These are phyloP conservation scores for Cyberlindnera euphorbiiphila DNA, from an alignment of 805 yeast genomes.

Conservation along the genomic window DNA sequence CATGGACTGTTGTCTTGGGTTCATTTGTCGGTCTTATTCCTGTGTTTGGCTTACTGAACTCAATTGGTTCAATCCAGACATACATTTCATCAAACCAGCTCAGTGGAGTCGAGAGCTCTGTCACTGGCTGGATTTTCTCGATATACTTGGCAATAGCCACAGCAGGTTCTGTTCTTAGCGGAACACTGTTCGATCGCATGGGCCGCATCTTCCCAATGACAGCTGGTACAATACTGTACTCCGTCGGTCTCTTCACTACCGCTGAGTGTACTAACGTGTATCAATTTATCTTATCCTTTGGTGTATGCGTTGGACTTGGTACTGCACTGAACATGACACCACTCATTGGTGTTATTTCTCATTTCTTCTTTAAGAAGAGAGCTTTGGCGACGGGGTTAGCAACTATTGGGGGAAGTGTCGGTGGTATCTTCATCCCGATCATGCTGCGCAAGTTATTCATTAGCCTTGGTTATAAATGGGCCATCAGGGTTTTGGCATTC, in stretches of 20 bases:
- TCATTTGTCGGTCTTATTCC: slow-evolving; percentile 56
- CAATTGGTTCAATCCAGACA: slow-evolving; percentile 64
- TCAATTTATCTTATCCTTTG: slow-evolving; percentile 61
- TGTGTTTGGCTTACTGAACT: slow-evolving; percentile 55
- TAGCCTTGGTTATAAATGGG: slow-evolving; percentile 56
- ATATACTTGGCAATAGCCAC: slow-evolving; percentile 50
- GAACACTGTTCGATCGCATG: slow-evolving; percentile 57
- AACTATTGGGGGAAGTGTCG: slow-evolving; percentile 53
- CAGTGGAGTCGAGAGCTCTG: slow-evolving; percentile 42
- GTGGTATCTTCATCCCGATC: slow-evolving; percentile 54
- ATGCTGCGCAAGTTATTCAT: slow-evolving; percentile 47
- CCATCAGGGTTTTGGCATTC: slow-evolving; percentile 50
- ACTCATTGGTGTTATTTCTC: slow-evolving; percentile 55
- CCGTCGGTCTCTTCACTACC: slow-evolving; percentile 52
- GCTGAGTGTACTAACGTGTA: slow-evolving; percentile 50
- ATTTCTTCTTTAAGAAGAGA: slow-evolving; percentile 59
- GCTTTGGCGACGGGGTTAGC: slow-evolving; percentile 53
- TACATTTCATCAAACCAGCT: slow-evolving; percentile 55
- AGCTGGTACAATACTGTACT: slow-evolving; percentile 42
- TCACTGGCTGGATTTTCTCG: slow-evolving; percentile 63
- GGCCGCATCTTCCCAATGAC: slow-evolving; percentile 49
- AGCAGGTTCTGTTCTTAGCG: slow-evolving; percentile 50
- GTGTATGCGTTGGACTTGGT: slow-evolving; percentile 54
- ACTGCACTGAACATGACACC: slow-evolving; percentile 61
- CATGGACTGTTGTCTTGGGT: slow-evolving; percentile 58